Conservation (phyloP, 805 yeast genomes). For the Lachancea sp. region DNA sequence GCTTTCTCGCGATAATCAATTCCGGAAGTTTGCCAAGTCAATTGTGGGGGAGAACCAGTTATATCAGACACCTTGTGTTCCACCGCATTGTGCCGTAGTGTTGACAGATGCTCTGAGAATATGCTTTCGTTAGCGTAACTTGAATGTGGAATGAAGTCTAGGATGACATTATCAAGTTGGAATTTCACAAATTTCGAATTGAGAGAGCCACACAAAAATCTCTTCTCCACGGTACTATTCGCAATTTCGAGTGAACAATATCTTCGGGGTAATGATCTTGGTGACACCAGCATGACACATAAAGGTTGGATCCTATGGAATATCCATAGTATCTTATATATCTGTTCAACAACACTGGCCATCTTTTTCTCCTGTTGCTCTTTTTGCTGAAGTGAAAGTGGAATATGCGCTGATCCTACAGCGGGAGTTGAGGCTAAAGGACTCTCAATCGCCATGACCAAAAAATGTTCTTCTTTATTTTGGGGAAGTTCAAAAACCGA, state of each 20-base stretch:
- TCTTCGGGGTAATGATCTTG: conserved; percentile 78
- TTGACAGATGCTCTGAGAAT: conserved; percentile 50
- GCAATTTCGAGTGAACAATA: conserved; percentile 76
- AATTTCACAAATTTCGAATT: conserved; percentile 79
- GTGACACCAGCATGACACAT: conserved; percentile 74
- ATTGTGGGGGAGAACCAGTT: conserved; percentile 8
- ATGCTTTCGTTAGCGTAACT: conserved; percentile 31
- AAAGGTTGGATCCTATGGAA: conserved; percentile 72
- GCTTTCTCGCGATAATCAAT: conserved; percentile 72
- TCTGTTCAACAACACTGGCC: conserved; percentile 32
- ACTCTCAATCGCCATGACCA: conserved; percentile 82
- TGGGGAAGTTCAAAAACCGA: conserved; percentile 68
- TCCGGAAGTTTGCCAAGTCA: conserved; percentile 63
- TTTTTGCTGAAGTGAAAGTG: conserved; percentile 14
- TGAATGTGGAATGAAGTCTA: conserved; percentile 34
- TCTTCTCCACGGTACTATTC: conserved; percentile 74
- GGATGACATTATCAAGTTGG: conserved; percentile 32
- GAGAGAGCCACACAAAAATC: conserved; percentile 71
- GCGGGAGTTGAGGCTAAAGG: conserved; percentile 35
- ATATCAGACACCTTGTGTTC: conserved; percentile 32
- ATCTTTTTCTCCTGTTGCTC: conserved; percentile 23
- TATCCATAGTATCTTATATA: conserved; percentile 33
- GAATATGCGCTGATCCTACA: conserved; percentile 9
- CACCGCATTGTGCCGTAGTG: conserved; percentile 54
- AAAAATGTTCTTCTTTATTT: conserved; percentile 58